These are phyloP conservation scores for Pyrus hybrid DNA, from an alignment of 331 rosid species.

Conservation along the genomic window DNA sequence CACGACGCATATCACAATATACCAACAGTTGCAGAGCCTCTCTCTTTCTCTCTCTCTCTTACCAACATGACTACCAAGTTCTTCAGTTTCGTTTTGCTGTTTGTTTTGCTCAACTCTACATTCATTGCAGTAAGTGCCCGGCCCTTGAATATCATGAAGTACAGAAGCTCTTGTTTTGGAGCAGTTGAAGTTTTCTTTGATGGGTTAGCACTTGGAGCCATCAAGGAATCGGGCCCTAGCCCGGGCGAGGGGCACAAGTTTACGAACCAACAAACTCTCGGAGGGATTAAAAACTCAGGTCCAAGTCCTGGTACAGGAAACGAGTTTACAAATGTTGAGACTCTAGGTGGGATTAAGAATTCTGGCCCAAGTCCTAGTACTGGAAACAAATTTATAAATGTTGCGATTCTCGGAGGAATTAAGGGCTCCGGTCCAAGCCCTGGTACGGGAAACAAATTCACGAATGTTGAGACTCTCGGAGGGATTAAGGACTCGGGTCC, in stretches of 20 bases:
- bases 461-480: constrained; percentile 1
- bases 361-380: constrained; percentile 30
- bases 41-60: too few relatives aligned
- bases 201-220: constrained; percentile 51
- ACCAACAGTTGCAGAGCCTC: background rate
- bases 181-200: constrained; percentile 31
- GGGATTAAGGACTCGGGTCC: constrained; percentile 29
- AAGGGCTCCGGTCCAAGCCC: constrained; percentile 32
- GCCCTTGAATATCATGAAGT: constrained; percentile 27
- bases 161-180: background rate
- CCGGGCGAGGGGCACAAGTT: background rate
- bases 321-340: background rate
- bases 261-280: background rate
- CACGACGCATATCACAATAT: background rate
- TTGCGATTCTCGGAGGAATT: constrained; percentile 22
- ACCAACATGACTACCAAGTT: constrained; percentile 13
- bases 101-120: constrained; percentile 17
- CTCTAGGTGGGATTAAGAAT: constrained; percentile 5
- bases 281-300: constrained; percentile 28
- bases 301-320: constrained; percentile 38
- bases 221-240: constrained; percentile 8
- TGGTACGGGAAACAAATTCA: constrained; percentile 31
- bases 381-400: constrained; percentile 18
- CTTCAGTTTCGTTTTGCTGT: constrained; percentile 9
- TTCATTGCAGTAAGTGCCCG: constrained; percentile 35